A percentile compares a stretch with the other conserved stretches of the same genome.
These are phyloP conservation scores for Angomonas desouzai DNA, from an alignment of 208 protist species.

Conservation along the genomic window DNA sequence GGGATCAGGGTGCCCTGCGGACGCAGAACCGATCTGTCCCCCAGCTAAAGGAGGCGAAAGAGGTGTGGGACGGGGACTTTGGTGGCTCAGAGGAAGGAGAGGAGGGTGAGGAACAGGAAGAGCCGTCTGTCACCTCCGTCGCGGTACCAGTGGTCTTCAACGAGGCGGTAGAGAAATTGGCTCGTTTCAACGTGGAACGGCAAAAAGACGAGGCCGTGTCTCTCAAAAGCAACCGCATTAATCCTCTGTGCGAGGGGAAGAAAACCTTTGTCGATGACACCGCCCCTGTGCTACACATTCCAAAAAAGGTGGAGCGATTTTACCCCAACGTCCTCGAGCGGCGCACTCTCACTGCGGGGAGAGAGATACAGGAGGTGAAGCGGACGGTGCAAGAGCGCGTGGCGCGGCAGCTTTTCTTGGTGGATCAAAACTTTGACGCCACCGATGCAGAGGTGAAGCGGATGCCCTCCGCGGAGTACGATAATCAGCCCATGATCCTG, in stretches of 20 bases:
- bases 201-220: not conserved
- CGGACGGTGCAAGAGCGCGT: not conserved
- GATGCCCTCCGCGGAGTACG: not conserved
- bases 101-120: no score
- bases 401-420: not conserved
- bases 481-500: not conserved
- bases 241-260: not conserved
- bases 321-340: not conserved
- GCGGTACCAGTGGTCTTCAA: not conserved
- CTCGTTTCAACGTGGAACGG: not conserved
- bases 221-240: not conserved
- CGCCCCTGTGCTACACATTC: not conserved
- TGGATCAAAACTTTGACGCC: conserved; percentile 4
- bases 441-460: conserved; percentile 7
- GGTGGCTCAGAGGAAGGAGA: not conserved
- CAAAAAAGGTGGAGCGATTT: not conserved
- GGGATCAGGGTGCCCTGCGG: not conserved
- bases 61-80: not conserved
- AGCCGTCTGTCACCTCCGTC: no score
- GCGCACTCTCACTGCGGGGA: not conserved
- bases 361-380: not conserved
- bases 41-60: not conserved
- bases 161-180: not conserved
- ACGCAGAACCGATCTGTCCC: not conserved
- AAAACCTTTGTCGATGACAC: not conserved